Conservation (phyloP, 1,139 yeast genomes). For the Scheffersomyces segobiensis region DNA sequence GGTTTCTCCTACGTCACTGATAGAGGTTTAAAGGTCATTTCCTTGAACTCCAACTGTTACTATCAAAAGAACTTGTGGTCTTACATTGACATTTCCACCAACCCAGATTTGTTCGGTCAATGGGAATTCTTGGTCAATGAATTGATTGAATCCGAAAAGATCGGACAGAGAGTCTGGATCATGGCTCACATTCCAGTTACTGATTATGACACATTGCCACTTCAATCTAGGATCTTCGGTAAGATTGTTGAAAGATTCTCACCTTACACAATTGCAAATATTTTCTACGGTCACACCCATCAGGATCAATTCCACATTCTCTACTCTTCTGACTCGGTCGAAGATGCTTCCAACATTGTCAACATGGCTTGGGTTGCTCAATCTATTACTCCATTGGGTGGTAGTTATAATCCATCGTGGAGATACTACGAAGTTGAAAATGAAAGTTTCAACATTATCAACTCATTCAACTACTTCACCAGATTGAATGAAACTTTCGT, state of each 20-base stretch:
- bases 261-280: conserved; percentile 66
- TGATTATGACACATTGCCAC: conserved; percentile 58
- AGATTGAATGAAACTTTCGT: conserved; percentile 52
- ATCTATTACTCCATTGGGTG: conserved; percentile 60
- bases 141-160: conserved; percentile 55
- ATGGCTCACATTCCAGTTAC: conserved; percentile 68
- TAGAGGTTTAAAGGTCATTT: conserved; percentile 60
- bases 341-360: conserved; percentile 44
- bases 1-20: conserved; percentile 61
- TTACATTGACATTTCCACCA: conserved; percentile 51
- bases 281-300: conserved; percentile 75
- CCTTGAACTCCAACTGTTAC: conserved; percentile 68
- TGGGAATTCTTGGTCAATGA: conserved; percentile 63
- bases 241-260: conserved; percentile 66
- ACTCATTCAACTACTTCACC: conserved; percentile 58
- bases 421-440: conserved; percentile 70
- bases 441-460: conserved; percentile 60
- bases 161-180: conserved; percentile 68
- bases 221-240: conserved; percentile 56
- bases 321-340: conserved; percentile 42
- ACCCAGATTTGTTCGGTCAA: conserved; percentile 66
- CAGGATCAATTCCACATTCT: conserved; percentile 64
- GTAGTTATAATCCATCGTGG: conserved; percentile 66
- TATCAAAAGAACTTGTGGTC: conserved; percentile 65
- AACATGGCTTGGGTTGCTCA: conserved; percentile 67